Percentiles rank a stretch among this genome's conserved stretches.
phyloP scores from a whole-genome alignment of 2,329 filamentous ascomycete species.

The Hansfordia pulvinata region DNA sequence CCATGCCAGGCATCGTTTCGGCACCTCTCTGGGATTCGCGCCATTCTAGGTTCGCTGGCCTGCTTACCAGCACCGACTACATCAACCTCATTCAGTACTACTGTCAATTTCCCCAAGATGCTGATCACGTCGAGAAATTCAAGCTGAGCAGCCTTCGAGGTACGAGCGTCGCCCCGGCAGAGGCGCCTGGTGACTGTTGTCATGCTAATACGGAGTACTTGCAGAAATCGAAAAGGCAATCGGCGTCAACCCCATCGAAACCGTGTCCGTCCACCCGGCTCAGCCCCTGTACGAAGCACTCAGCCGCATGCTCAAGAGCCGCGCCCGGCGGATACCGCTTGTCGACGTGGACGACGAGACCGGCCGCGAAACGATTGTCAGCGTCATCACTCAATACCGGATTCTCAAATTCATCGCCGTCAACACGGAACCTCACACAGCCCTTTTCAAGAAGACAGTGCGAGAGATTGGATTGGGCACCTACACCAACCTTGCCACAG shows the following conservation, averaged over 20 bases:
- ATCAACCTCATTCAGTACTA: conserved; percentile 99
- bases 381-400: conserved; percentile 94
- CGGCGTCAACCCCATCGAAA: conserved; percentile 81
- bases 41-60: conserved; percentile 81
- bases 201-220: neutral
- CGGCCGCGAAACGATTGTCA: conserved; percentile 80
- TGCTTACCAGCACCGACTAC: conserved; percentile 92
- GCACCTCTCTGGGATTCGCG: conserved; percentile 95
- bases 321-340: conserved; percentile 83
- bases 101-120: conserved; percentile 86
- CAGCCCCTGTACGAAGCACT: conserved; percentile 90
- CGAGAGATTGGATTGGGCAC: conserved; percentile 76
- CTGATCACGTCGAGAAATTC: conserved; percentile 87
- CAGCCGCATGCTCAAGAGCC: conserved; percentile 83
- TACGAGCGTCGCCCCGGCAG: conserved; percentile 27
- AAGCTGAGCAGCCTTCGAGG: conserved; percentile 82
- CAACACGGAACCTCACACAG: conserved; percentile 74
- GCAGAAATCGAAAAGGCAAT: conserved; percentile 91
- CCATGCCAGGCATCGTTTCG: conserved; percentile 91
- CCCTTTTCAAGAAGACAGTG: conserved; percentile 76
- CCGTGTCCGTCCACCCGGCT: conserved; percentile 87
- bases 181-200: neutral
- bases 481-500: conserved; percentile 68
- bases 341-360: conserved; percentile 94
- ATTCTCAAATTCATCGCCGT: conserved; percentile 98